Percentiles rank a stretch among this genome's conserved stretches.
Conservation (phyloP, 2,329 filamentous ascomycete genomes). For the Curvularia eragrostidis region DNA sequence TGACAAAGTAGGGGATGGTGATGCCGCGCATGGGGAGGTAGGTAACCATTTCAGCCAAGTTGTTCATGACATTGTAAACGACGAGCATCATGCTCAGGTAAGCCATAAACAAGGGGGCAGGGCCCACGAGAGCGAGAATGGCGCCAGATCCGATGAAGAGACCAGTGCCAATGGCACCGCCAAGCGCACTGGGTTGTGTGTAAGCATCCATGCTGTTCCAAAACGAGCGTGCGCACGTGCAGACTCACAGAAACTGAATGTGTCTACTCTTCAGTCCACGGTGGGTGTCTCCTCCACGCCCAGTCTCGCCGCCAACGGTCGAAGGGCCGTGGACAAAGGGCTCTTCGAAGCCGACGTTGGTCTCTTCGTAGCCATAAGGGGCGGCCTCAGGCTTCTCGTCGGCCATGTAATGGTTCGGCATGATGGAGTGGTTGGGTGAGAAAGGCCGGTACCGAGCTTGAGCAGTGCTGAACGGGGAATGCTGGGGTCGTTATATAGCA, state of each 20-base stretch:
- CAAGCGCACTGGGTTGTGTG: constrained; percentile 62
- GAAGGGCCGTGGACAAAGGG: constrained; percentile 36
- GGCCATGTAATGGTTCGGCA: constrained; percentile 34
- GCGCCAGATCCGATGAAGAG: constrained; percentile 47
- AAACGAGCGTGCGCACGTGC: background rate
- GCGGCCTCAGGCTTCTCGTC: constrained; percentile 32
- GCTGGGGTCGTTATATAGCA: constrained; percentile 16
- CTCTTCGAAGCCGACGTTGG: constrained; percentile 26
- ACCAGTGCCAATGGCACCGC: constrained; percentile 60
- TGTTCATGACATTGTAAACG: constrained; percentile 52
- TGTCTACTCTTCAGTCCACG: constrained; percentile 48
- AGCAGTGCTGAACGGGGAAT: background rate
- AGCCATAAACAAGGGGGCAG: constrained; percentile 48
- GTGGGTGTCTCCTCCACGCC: constrained; percentile 43
- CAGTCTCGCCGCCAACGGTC: constrained; percentile 38
- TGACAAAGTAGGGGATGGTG: constrained; percentile 49
- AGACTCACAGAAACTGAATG: constrained; percentile 46
- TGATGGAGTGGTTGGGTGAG: constrained; percentile 13
- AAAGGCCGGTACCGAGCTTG: constrained; percentile 11
- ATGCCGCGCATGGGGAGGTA: constrained; percentile 51
- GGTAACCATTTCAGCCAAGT: constrained; percentile 51
- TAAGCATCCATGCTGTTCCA: constrained; percentile 27
- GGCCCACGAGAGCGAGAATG: constrained; percentile 43
- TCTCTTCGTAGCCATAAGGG: constrained; percentile 29
- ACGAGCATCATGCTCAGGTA: constrained; percentile 49